phyloP scores from a whole-genome alignment of 768 basidiomycete species.

The Kwoniella heveanensis region DNA sequence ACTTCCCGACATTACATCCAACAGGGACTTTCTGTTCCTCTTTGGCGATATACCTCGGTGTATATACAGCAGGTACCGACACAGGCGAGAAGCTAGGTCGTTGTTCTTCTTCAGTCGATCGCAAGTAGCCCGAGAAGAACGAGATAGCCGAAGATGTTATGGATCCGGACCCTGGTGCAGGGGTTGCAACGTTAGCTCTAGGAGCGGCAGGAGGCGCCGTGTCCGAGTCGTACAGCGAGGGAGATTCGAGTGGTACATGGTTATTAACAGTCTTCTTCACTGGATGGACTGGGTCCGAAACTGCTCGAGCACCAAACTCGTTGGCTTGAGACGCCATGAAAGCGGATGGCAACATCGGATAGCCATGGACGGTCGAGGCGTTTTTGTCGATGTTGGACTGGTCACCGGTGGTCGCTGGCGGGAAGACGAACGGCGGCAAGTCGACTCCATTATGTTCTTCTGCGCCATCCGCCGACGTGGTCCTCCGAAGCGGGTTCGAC shows the following conservation, averaged over 20 bases:
- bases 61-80: background rate
- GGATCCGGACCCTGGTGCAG: background rate
- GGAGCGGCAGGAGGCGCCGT: background rate
- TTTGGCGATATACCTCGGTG: conserved; percentile 4
- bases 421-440: conserved; percentile 29
- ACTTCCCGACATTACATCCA: background rate
- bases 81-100: background rate
- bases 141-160: conserved; percentile 17
- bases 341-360: background rate
- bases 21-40: background rate
- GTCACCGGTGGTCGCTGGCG: background rate
- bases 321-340: conserved; percentile 1
- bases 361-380: background rate
- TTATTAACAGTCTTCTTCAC: background rate
- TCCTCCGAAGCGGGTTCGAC: conserved; percentile 18
- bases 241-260: background rate
- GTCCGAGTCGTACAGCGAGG: background rate
- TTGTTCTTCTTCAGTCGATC: background rate
- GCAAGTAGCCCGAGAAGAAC: conserved; percentile 25
- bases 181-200: background rate
- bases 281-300: conserved; percentile 29
- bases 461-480: conserved; percentile 3
- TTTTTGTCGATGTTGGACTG: background rate
- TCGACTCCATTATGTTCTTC: conserved; percentile 24
- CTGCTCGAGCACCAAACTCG: conserved; percentile 12